Conservation (phyloP, 1,139 yeast genomes). For the Pichia sp. region DNA sequence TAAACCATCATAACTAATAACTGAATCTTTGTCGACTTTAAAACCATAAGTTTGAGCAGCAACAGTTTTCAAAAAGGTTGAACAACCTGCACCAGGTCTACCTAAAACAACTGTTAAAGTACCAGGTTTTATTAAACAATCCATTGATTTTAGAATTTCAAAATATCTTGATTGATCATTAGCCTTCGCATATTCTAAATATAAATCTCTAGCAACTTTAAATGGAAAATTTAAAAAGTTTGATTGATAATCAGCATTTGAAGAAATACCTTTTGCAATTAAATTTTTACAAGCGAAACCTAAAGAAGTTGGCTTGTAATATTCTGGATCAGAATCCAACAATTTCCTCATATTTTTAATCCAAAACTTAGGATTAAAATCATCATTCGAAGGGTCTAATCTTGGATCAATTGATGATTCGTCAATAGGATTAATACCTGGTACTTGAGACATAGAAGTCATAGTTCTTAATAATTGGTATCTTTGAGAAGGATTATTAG, state of each 20-base stretch:
- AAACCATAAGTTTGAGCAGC: slow-evolving; percentile 72
- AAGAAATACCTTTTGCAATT: slow-evolving; percentile 69
- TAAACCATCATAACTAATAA: slow-evolving; percentile 45
- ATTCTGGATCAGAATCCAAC: slow-evolving; percentile 51
- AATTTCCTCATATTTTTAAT: slow-evolving; percentile 60
- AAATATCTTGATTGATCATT: slow-evolving; percentile 32
- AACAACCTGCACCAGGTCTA: slow-evolving; percentile 83
- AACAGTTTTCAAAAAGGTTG: slow-evolving; percentile 67
- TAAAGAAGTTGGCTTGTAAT: slow-evolving; percentile 56
- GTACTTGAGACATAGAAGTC: slow-evolving; percentile 48
- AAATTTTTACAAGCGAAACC: slow-evolving; percentile 68
- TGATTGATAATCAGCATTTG: slow-evolving; percentile 76
- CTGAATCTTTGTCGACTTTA: slow-evolving; percentile 42
- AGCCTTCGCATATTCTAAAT: slow-evolving; percentile 12
- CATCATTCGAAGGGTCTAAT: slow-evolving; percentile 50
- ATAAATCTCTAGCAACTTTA: slow-evolving; percentile 20
- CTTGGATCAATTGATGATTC: slow-evolving; percentile 33
- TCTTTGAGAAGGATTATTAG: neutral
- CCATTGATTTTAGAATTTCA: slow-evolving; percentile 63
- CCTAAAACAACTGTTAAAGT: slow-evolving; percentile 75
- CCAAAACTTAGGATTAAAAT: slow-evolving; percentile 66
- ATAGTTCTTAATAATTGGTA: slow-evolving; percentile 32
- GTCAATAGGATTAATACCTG: slow-evolving; percentile 40
- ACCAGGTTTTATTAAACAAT: slow-evolving; percentile 63
- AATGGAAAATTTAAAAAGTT: slow-evolving; percentile 51